phyloP scores from a whole-genome alignment of 176 grass and related monocot genomes.

The maize (Zea mays) region Zm-B73-REFERENCE-NAM-5.0 NC_050100.1:172166001-172166500 shows the following conservation, averaged over 20 bases:
- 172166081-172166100: background rate
- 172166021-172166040: too few species aligned
- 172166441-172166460: background rate
- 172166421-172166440: background rate
- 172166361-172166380: conserved; percentile 2
- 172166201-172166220: background rate
- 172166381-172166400: background rate
- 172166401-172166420: background rate
- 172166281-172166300: background rate
- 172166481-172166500: conserved; percentile 91
- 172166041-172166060: background rate
- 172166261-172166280: background rate
- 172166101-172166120: background rate
- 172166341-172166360: conserved; percentile 9
- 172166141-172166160: background rate
- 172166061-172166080: background rate
- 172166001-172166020: background rate
- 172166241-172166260: background rate
- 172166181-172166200: background rate
- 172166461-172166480: conserved; percentile 39
- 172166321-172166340: background rate
- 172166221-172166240: background rate
- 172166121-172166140: background rate
- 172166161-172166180: too few species aligned
- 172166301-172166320: conserved; percentile 17